Evolutionary conservation across 345 rosid genomes (phyloP), one percentile per base, ranked within the genome.

Genomic region (Citropsis articulata): DNA sequence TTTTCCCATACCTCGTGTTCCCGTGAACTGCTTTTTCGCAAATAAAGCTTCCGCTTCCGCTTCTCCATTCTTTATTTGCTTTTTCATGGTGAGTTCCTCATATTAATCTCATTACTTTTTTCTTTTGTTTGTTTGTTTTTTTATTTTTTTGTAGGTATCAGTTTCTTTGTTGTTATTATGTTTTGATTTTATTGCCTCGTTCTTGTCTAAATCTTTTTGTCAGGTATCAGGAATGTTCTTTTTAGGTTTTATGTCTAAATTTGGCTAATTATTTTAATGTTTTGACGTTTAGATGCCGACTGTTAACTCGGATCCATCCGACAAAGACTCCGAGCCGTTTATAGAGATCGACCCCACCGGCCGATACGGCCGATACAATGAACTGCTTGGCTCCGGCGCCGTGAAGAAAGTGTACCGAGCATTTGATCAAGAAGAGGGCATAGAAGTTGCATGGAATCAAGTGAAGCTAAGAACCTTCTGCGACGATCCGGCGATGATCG

Each of bases 391-490:
- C 6, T 79, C 84, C 5, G 96, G 97, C 1, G 92, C 97, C 1
- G 92, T 91, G 19, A 94, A 94, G 64, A 92, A 89, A 42, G 98
- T 94, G 21, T 94, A 94, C 84, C 84, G 98, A 0, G 97, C 97
- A 19, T 94, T 94, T 72, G 98, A 94, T 78, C 94, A 94, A 76
- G 95, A 91, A 75, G 95, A 94, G 79, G 98, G 97, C 42, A 91
- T 92, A 9, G 98, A 94, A 72, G 98, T 94, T 33, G 98, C 98
- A 16, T 94, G 98, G 98, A 92, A 94, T 79, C 97, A 94, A 81
- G 97, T 92, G 31, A 92, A 90, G 40, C 85, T 94, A 33, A 72
- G 95, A 45, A 84, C 80, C 70, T 86, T 92, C 70, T 81, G 81
- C 1, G 68, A 86, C 71, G 94, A 92, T 63, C 90, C 86, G 27